Base-by-base conservation (phyloP, 176 grass and related monocot species). In the barley (Hordeum vulgare) region DNA sequence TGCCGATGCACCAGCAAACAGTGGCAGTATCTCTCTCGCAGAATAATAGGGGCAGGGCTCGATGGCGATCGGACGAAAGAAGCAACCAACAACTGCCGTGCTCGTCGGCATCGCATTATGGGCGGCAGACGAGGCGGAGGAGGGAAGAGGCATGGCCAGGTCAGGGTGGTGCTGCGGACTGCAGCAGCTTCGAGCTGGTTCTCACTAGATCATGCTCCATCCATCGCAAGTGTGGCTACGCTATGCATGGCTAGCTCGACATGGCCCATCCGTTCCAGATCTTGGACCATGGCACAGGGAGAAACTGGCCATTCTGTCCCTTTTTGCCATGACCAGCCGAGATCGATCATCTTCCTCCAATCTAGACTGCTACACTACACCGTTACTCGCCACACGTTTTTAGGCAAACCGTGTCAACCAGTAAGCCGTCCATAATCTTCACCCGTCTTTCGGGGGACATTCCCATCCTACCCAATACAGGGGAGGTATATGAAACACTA, bases 121-220 rank as follows among this genome's bases (percentile, higher is more conserved):
- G 83, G 81, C 66, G 35, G 44, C 70, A 68, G 42, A 64, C 35
- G 42, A 34, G 47, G 62, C 12, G 9, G 11, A 11, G 63, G 65
- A 25, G 25, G 11, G 12, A 56, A 20, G 53, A 56, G 53, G 53
- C 79, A 77, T 66, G 76, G 39, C 28, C 72, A 26, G 61, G 76
- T 25, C 68, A 54, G 60, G 70, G 64, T 15, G 45, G 45, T 66
- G 34, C 36, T 31, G 75, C 44, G 24, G 74, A 42, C 18, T 17
- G 60, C 27, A 26, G 71, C 71, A 71, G 33, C 77, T 25, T 73
- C 57, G 88, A 90, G 79, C 88, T 86, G 88, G 83, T 80, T 73
- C 57, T 82, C 88, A 78, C 82, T 85, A 72, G 45, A 60, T 79
- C 29, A 36, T 77, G 79, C 23, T 18, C 35, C 0, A 14, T 66